A percentile compares a stretch with the other conserved stretches of the same genome.
phyloP scores from a whole-genome alignment of 2,329 filamentous ascomycete species.

The Exophiala oligosperma region DNA sequence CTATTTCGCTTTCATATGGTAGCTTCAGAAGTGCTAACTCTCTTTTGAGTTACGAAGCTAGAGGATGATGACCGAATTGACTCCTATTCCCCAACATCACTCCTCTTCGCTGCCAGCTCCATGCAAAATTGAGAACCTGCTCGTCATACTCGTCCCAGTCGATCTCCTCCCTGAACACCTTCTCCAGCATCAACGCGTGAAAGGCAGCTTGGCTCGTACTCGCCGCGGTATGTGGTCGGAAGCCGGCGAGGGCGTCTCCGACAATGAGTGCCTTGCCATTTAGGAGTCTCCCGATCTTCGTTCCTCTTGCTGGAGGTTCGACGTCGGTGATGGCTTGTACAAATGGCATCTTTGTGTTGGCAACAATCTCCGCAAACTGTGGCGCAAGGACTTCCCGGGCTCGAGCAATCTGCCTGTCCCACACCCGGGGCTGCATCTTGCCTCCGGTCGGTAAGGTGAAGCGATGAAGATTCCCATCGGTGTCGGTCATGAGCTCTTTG shows the following conservation, averaged over 20 bases:
- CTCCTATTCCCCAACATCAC: slow-evolving; percentile 19
- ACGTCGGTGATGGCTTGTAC: slow-evolving; percentile 32
- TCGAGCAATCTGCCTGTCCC: slow-evolving; percentile 37
- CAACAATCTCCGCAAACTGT: slow-evolving; percentile 44
- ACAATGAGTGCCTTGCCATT: slow-evolving; percentile 32
- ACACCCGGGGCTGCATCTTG: slow-evolving; percentile 33
- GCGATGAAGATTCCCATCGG: slow-evolving; percentile 31
- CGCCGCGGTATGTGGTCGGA: slow-evolving; percentile 47
- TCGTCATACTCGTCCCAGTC: slow-evolving; percentile 25
- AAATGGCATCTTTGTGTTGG: slow-evolving; percentile 42
- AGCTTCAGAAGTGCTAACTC: neutral
- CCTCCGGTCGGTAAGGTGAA: slow-evolving; percentile 39
- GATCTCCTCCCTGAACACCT: slow-evolving; percentile 28
- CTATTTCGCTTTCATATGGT: too few relatives aligned
- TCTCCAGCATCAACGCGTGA: slow-evolving; percentile 28
- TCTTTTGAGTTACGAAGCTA: neutral
- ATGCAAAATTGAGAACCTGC: slow-evolving; percentile 21
- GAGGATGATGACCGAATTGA: slow-evolving; percentile 15
- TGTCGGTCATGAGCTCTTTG: slow-evolving; percentile 35
- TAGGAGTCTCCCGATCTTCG: slow-evolving; percentile 11
- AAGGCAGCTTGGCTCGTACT: slow-evolving; percentile 44
- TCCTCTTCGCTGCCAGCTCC: slow-evolving; percentile 11
- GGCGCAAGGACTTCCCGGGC: slow-evolving; percentile 39
- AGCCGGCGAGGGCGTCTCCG: slow-evolving; percentile 48
- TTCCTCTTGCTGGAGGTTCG: slow-evolving; percentile 12